Evolutionary conservation across 768 basidiomycete species (phyloP), one percentile per base, ranked within the genome.

Genomic region (Russula foetens): DNA sequence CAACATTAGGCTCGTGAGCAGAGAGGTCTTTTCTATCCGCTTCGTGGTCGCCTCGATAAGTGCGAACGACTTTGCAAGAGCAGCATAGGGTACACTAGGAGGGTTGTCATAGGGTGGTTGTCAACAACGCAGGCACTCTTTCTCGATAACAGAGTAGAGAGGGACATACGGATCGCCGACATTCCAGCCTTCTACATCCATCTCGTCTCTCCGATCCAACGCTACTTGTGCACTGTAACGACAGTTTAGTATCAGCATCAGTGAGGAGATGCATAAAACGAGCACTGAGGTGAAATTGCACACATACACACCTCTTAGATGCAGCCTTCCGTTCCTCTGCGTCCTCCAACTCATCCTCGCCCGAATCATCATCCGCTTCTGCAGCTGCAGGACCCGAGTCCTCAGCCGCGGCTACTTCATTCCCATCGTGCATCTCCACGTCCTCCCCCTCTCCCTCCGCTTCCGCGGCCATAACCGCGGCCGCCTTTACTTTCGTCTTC

Each of bases 41-140:
- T 98, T 98, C 1, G 94, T 98, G 9, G 97, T 99, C 5, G 84
- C 83, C 72, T 97, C 95, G 63, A 99, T 98, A 31, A 89, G 74
- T 19, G 85, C 80, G 70, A 98, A 98, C 0, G 88, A 83, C 65
- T 92, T 87, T 9, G 93, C 84, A 38, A 99, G 80, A 7, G 97
- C 92, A 19, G 92, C 88, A 70, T 99, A 99, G 0, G 97, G 97
- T 12, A 98, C 88, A 4, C 95, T 98, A 29, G 23, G 21, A 23
- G 7, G 62, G 15, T 49, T 21, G n/a, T n/a, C n/a, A n/a, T 98
- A 29, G 23, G 21, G 19, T 7, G 62, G 15, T 49, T 21, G 9
- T 41, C 46, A 31, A 19, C 28, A 29, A 53, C 17, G 28, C 11
- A n/a, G 6, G 28, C 29, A 38, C 28, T 3, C 45, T 56, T 64